Conservation (phyloP, 2,329 filamentous ascomycete genomes). For the Colletotrichum scovillei region DNA sequence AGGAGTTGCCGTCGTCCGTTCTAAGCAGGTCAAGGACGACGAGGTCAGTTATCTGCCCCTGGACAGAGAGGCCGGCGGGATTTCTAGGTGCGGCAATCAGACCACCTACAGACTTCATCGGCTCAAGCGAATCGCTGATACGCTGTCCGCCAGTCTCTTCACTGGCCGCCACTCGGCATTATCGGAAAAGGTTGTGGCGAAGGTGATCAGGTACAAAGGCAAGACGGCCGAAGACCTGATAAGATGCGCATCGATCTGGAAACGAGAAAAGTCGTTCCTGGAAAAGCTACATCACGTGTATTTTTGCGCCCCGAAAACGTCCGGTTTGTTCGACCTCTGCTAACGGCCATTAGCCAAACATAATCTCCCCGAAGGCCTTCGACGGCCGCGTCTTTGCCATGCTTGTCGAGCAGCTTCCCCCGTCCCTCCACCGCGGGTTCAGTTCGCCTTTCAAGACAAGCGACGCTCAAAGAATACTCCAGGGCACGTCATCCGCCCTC, state of each 20-base stretch:
- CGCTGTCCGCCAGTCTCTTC: not conserved
- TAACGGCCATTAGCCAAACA: not conserved
- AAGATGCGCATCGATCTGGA: not conserved
- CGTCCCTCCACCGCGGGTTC: conserved; percentile 9
- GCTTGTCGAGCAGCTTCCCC: not conserved
- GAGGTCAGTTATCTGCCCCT: not conserved
- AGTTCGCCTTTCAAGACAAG: not conserved
- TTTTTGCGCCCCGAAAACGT: not conserved
- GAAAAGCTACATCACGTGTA: not conserved
- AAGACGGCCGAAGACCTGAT: not conserved
- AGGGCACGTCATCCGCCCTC: conserved; percentile 9
- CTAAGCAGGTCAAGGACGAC: not conserved
- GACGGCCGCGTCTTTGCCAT: not conserved
- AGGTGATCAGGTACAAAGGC: not conserved
- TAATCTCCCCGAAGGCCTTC: not conserved
- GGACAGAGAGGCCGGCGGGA: not conserved
- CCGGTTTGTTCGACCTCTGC: not conserved
- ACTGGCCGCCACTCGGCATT: not conserved
- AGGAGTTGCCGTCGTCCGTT: not conserved
- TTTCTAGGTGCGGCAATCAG: not conserved
- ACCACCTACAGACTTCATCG: not conserved
- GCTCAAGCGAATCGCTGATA: not conserved
- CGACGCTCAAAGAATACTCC: conserved; percentile 8
- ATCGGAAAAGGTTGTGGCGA: not conserved
- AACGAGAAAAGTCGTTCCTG: not conserved